Base-by-base conservation (phyloP, 169 alveolate species). In the Plasmodium gonderi region DNA sequence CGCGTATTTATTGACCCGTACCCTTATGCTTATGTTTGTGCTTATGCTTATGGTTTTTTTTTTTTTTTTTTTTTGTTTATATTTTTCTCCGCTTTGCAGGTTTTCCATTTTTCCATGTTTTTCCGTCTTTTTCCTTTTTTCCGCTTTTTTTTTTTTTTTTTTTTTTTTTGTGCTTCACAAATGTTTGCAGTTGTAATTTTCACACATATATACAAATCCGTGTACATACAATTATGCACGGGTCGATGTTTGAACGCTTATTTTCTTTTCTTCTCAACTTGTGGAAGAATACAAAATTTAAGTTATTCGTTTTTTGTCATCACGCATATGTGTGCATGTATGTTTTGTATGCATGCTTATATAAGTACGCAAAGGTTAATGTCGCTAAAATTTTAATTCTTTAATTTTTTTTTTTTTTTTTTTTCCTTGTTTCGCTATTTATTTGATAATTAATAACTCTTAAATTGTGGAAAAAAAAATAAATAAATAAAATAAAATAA, bases 371-470 rank as follows among this genome's bases (percentile, higher is more conserved):
- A 51, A 29, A 51, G 68, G 68, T n/a, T 29, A 14, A 51, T 51
- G 68, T 60, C 79, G 65, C 31, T 79, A 64, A 23, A 12, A 60
- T 11, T 38, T 60, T 79, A 60, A 23, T 2, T 79, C 40, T 60
- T 79, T 54, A 60, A 33, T 60, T 80, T 11, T 75, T 74, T 83
- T 51, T 23, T 64, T 74, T 72, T 85, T 74, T 51, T 85, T 76
- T 76, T 47, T n/a, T n/a, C n/a, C n/a, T n/a, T n/a, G n/a, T n/a
- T n/a, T n/a, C n/a, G n/a, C n/a, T n/a, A n/a, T n/a, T 11, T 85
- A 29, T 85, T 85, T 85, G 83, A 85, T 83, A 83, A 83, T 75
- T 85, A 85, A 81, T 26, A 85, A 74, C 33, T 85, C 47, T 23
- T 54, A 47, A 38, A 69, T 33, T 74, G 42, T 23, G 38, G 20